Evolutionary conservation across 306 rosid species (phyloP).

Genomic region (Dryas octopetala): DNA sequence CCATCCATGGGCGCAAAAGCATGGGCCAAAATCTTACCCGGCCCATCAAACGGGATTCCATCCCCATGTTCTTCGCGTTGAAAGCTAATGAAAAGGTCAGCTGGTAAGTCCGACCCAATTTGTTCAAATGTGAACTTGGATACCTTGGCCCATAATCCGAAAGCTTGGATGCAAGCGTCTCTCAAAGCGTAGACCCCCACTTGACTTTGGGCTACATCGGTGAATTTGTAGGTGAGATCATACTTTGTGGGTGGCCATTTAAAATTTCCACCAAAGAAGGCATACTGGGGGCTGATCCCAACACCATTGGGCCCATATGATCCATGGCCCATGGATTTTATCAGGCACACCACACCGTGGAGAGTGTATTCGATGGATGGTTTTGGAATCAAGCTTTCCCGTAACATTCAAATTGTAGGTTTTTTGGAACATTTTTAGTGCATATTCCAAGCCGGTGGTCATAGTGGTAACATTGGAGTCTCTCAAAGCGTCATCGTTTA

Average conservation of each 20-base stretch:
- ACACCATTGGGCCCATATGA: background rate
- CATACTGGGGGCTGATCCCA: background rate
- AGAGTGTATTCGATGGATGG: background rate
- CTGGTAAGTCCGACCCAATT: background rate
- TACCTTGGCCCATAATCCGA: background rate
- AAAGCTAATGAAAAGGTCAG: slow-evolving; percentile 2
- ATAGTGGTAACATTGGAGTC: no score
- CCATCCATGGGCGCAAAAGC: slow-evolving; percentile 9
- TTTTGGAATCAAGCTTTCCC: slow-evolving; percentile 15
- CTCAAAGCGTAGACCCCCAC: background rate
- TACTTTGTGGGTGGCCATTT: slow-evolving; percentile 18
- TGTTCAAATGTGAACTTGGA: background rate
- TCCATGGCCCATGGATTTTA: background rate
- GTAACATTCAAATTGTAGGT: slow-evolving; percentile 11
- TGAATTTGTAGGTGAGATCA: slow-evolving; percentile 6
- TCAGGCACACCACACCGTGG: slow-evolving; percentile 22
- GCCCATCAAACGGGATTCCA: background rate
- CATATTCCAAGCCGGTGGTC: background rate
- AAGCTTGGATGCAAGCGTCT: background rate
- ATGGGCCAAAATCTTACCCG: background rate
- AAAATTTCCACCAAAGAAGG: background rate
- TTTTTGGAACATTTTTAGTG: slow-evolving; percentile 3
- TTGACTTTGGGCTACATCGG: background rate
- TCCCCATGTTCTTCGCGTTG: slow-evolving; percentile 4
- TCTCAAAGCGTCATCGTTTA: background rate